phyloP scores from a whole-genome alignment of 768 basidiomycete species.

The Boletus rex-veris region DNA sequence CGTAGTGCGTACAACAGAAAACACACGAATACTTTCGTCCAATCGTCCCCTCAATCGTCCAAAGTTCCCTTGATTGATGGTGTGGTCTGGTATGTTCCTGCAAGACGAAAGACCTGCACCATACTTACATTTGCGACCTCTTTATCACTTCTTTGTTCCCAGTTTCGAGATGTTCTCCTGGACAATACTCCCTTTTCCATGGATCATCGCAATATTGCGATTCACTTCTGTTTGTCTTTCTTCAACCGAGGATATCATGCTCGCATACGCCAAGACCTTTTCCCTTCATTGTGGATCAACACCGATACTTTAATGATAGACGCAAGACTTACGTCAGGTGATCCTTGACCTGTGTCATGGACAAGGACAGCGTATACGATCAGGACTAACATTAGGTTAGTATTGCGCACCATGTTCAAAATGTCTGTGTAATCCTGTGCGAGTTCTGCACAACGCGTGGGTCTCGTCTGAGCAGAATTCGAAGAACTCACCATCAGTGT shows the following conservation, averaged over 20 bases:
- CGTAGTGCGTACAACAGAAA: not conserved
- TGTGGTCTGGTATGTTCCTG: not conserved
- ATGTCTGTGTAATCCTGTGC: constrained; percentile 16
- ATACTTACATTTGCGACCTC: not conserved
- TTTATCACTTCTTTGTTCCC: constrained; percentile 13
- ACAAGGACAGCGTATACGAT: not conserved
- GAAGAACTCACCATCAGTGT: constrained; percentile 24
- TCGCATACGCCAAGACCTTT: constrained; percentile 18
- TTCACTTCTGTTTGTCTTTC: constrained; percentile 19
- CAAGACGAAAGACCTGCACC: not conserved
- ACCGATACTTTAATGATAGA: not conserved
- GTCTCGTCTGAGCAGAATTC: not conserved
- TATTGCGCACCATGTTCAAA: constrained; percentile 19
- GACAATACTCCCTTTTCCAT: constrained; percentile 16
- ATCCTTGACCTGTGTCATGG: constrained; percentile 25
- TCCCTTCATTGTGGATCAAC: constrained; percentile 17
- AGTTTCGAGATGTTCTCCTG: constrained; percentile 21
- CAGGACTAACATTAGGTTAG: not conserved
- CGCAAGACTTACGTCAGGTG: constrained; percentile 21
- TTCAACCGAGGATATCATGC: constrained; percentile 20
- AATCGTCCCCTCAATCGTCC: not conserved
- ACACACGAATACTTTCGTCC: not conserved
- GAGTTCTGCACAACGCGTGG: constrained; percentile 16
- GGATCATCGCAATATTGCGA: constrained; percentile 16
- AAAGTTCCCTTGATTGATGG: not conserved